Percentiles rank a stretch among this genome's conserved stretches.
These are phyloP conservation scores for Aspergillus pseudonomiae DNA, from an alignment of 2,329 filamentous ascomycete species.

Conservation along the genomic window DNA sequence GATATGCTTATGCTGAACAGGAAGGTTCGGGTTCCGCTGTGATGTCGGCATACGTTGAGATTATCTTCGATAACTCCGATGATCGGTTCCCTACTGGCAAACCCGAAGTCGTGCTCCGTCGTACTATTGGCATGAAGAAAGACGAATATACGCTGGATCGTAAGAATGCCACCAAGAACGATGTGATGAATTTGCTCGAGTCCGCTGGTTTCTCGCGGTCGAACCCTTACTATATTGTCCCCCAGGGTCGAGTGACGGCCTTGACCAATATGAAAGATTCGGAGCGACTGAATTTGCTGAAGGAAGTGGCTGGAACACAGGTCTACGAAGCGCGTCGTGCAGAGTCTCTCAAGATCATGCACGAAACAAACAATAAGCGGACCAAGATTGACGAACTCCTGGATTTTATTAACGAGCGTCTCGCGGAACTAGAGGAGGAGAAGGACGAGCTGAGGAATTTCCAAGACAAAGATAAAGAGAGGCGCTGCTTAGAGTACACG, in stretches of 20 bases:
- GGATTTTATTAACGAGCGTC: slow-evolving; percentile 85
- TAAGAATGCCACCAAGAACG: slow-evolving; percentile 91
- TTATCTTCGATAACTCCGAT: slow-evolving; percentile 97
- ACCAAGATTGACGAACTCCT: slow-evolving; percentile 92
- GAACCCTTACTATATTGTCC: slow-evolving; percentile 99
- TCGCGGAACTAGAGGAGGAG: slow-evolving; percentile 90
- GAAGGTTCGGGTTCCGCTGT: slow-evolving; percentile 97
- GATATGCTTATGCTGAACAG: slow-evolving; percentile 41
- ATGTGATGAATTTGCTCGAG: slow-evolving; percentile 93
- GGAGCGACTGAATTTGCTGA: slow-evolving; percentile 84
- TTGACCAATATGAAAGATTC: slow-evolving; percentile 99
- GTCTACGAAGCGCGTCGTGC: slow-evolving; percentile 91
- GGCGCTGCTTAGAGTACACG: slow-evolving; percentile 89
- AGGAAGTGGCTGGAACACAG: slow-evolving; percentile 97
- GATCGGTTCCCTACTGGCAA: slow-evolving; percentile 93
- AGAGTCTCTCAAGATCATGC: slow-evolving; percentile 95
- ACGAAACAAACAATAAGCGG: slow-evolving; percentile 92
- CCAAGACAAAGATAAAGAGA: slow-evolving; percentile 91
- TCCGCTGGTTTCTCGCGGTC: slow-evolving; percentile 95
- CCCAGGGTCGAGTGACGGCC: slow-evolving; percentile 91
- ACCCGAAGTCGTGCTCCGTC: slow-evolving; percentile 84
- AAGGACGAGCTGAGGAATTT: slow-evolving; percentile 94
- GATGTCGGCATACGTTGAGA: slow-evolving; percentile 99
- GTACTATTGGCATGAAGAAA: slow-evolving; percentile 96
- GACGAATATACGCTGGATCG: slow-evolving; percentile 98